phyloP scores from a whole-genome alignment of 345 rosid species.

The Clausena lansium region DNA sequence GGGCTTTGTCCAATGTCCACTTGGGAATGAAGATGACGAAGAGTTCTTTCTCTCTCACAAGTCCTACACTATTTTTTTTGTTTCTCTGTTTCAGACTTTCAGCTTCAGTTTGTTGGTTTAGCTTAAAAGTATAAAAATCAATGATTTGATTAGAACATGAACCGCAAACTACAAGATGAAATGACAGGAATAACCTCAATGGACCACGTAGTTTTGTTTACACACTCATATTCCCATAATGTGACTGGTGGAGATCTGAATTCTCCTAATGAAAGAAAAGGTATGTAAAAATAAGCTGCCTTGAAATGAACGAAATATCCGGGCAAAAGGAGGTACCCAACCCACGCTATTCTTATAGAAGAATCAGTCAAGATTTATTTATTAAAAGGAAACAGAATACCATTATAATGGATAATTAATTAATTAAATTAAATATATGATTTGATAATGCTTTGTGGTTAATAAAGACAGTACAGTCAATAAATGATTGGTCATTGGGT shows the following conservation, averaged over 20 bases:
- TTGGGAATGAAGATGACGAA: not conserved
- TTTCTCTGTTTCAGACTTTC: constrained; percentile 7
- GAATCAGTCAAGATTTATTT: constrained; percentile 33
- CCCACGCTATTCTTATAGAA: constrained; percentile 25
- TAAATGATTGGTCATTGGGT: constrained; percentile 15
- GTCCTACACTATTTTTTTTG: not conserved
- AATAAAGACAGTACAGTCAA: not conserved
- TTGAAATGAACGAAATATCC: constrained; percentile 35
- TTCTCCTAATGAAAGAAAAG: constrained; percentile 18
- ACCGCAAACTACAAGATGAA: not conserved
- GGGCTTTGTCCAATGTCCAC: not conserved
- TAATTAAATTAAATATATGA: not conserved
- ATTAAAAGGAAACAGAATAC: not conserved
- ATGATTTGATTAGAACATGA: constrained; percentile 23
- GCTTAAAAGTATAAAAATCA: constrained; percentile 31
- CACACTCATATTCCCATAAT: not conserved
- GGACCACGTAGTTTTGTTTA: constrained; percentile 5
- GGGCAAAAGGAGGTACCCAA: constrained; percentile 27
- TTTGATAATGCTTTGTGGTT: not conserved
- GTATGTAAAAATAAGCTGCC: constrained; percentile 20
- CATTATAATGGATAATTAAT: not conserved
- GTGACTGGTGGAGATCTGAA: constrained; percentile 15
- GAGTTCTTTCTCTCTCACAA: not conserved
- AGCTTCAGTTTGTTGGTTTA: constrained; percentile 12
- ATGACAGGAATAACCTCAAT: constrained; percentile 20